Evolutionary conservation across 106 monocot genomes (phyloP), one percentile per base, ranked within the genome.

Genomic region (Agapanthus africanus): DNA sequence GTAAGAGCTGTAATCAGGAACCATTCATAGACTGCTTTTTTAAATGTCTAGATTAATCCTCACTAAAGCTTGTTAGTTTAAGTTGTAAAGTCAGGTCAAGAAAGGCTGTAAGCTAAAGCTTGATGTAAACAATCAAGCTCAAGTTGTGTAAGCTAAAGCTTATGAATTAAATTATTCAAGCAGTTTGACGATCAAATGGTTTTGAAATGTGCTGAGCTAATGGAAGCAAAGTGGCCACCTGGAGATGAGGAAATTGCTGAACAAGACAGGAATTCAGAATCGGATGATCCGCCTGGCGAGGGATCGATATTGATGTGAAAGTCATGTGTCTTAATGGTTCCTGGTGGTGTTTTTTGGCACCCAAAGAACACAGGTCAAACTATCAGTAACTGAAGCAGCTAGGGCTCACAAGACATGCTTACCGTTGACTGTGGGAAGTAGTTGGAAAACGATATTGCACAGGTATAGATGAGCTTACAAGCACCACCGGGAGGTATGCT

Each of bases 291-390:
- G 19, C 95, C 95, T 25, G 95, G 95, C 37, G 85, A 95, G 65
- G 95, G 95, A 40, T 91, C 95, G 19, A 76, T 95, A 51, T 71
- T 95, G n/a, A 83, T 81, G 63, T 95, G 95, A 91, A 83, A 88
- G 64, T 88, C 91, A 54, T 88, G 91, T 59, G 76, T 86, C 47
- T 88, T 95, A 11, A 91, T 95, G 76, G 85, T 76, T 39, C 95
- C 91, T 70, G 91, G 95, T 41, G 95, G 95, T 39, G 91, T 88
- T 84, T 76, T 91, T 44, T 91, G 82, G 81, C 95, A 95, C 61
- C 95, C 95, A 18, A 91, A 95, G 54, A 95, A 95, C 31, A 85
- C 84, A 91, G 80, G 91, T 95, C 4, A 91, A 95, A 68, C 88
- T 95, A 60, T 50, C 85, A 60, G 91, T 91, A 27, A 95, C 91